Percentiles rank a stretch among this genome's conserved stretches.
Conservation (phyloP, 495 filamentous ascomycete genomes). For the Aspergillus incahuasiensis region DNA sequence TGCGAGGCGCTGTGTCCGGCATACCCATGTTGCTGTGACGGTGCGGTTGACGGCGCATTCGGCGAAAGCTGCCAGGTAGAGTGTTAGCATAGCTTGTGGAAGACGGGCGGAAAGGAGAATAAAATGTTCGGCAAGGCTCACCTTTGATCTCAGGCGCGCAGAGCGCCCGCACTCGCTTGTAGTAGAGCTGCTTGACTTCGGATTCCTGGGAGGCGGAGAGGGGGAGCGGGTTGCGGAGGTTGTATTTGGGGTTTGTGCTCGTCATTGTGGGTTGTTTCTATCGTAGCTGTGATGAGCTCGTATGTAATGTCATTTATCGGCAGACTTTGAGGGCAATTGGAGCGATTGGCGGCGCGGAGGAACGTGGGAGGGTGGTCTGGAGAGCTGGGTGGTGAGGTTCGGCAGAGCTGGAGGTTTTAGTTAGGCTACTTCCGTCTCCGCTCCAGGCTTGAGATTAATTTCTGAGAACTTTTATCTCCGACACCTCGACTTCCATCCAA, state of each 20-base stretch:
- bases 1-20: conserved; percentile 65
- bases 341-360: not conserved
- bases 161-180: conserved; percentile 72
- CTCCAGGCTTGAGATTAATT: not conserved
- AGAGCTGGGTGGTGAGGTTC: not conserved
- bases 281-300: not conserved
- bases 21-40: conserved; percentile 77
- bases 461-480: not conserved
- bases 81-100: not conserved
- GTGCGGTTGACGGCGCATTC: conserved; percentile 83
- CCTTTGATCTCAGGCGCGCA: conserved; percentile 87
- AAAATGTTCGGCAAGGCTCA: conserved; percentile 37
- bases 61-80: conserved; percentile 64
- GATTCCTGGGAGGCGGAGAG: conserved; percentile 86
- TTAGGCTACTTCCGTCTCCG: not conserved
- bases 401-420: not conserved
- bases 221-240: conserved; percentile 77
- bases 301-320: too few species aligned
- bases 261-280: not conserved
- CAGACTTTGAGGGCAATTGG: too few species aligned
- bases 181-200: conserved; percentile 84
- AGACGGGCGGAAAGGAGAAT: not conserved
- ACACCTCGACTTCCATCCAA: not conserved
- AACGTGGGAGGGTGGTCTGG: not conserved
- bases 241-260: conserved; percentile 26